phyloP scores from a whole-genome alignment of 768 basidiomycete species.

The Boletus vermiculosoides region DNA sequence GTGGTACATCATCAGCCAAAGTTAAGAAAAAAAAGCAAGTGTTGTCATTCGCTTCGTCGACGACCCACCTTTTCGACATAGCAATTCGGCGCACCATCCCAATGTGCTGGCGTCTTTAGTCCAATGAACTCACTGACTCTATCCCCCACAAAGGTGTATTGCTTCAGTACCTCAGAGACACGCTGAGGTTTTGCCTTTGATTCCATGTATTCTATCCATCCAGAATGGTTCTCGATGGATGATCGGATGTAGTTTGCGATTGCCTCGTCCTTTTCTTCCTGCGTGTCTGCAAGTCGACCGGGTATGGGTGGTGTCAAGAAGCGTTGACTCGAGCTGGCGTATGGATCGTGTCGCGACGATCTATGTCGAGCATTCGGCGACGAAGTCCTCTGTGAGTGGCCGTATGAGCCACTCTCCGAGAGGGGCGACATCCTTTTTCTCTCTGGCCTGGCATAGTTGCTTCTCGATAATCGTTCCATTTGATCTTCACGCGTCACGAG shows the following conservation, averaged over 20 bases:
- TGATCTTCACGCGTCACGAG: constrained; percentile 27
- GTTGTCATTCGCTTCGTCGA: constrained; percentile 4
- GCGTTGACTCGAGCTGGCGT: constrained; percentile 3
- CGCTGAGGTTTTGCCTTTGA: constrained; percentile 40
- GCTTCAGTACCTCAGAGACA: constrained; percentile 42
- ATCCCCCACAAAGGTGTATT: constrained; percentile 53
- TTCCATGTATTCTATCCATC: constrained; percentile 47
- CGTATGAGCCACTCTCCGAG: constrained; percentile 20
- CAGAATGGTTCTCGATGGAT: constrained; percentile 43
- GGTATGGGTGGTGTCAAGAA: constrained; percentile 25
- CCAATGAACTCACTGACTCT: constrained; percentile 48
- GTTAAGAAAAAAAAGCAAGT: not conserved
- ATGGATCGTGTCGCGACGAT: not conserved
- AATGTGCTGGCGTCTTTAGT: constrained; percentile 41
- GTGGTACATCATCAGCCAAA: not conserved
- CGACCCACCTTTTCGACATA: constrained; percentile 47
- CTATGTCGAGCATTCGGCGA: constrained; percentile 9
- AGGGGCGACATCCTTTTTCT: constrained; percentile 11
- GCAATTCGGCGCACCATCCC: constrained; percentile 33
- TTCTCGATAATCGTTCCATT: constrained; percentile 29
- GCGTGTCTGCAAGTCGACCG: constrained; percentile 32
- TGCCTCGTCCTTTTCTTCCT: constrained; percentile 40
- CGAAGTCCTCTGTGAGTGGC: constrained; percentile 12
- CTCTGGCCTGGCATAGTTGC: constrained; percentile 12
- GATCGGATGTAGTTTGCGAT: constrained; percentile 45